phyloP scores from a whole-genome alignment of 352 stramenopile species.

The Pythium brachiatum region DNA sequence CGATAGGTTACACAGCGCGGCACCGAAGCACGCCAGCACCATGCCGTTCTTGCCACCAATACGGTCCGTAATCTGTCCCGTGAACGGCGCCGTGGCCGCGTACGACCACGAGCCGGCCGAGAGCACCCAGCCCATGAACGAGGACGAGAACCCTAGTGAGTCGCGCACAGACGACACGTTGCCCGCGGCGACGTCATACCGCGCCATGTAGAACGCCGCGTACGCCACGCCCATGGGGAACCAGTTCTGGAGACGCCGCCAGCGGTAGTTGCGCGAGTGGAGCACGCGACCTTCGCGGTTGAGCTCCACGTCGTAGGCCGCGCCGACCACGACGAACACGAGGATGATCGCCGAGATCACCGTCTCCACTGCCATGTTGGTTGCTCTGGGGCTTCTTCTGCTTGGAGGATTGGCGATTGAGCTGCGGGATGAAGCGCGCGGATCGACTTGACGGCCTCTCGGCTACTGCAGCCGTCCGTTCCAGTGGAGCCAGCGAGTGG shows the following conservation, averaged over 20 bases:
- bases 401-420: background rate
- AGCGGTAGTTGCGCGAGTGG: conserved; percentile 59
- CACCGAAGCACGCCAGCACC: conserved; percentile 61
- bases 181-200: conserved; percentile 68
- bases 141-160: conserved; percentile 53
- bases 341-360: conserved; percentile 58
- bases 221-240: conserved; percentile 77
- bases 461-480: too few relatives aligned
- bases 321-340: conserved; percentile 48
- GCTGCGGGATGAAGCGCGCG: too few relatives aligned
- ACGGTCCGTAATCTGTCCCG: conserved; percentile 65
- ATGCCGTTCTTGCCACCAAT: conserved; percentile 71
- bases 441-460: too few relatives aligned
- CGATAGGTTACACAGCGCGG: conserved; percentile 59
- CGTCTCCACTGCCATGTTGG: conserved; percentile 39
- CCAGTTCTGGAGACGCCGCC: conserved; percentile 69
- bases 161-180: conserved; percentile 61
- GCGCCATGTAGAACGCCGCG: conserved; percentile 76
- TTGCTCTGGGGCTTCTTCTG: background rate
- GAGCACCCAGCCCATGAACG: conserved; percentile 76
- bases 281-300: conserved; percentile 48
- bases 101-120: conserved; percentile 74
- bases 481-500: too few relatives aligned
- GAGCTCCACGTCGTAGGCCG: conserved; percentile 65
- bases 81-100: conserved; percentile 63